phyloP scores from a whole-genome alignment of 176 grass and related monocot genomes.

The Aegilops umbellulata region DNA sequence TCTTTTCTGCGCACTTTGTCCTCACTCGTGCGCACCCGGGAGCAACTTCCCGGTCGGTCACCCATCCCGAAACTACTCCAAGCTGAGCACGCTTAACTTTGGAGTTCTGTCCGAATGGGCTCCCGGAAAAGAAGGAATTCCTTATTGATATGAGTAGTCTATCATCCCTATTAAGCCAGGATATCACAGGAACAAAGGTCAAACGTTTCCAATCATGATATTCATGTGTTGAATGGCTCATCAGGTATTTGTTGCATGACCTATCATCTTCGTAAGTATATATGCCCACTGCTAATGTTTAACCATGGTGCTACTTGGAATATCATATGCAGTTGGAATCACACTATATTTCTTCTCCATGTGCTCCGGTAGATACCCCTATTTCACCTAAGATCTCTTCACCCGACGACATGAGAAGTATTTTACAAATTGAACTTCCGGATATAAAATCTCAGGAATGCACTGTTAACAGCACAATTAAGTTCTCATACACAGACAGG shows the following conservation, averaged over 20 bases:
- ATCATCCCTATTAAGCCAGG: no score
- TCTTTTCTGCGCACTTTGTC: no score
- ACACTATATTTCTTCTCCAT: background rate
- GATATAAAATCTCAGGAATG: background rate
- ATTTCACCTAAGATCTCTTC: background rate
- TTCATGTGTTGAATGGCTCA: constrained; percentile 1
- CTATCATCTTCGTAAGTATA: background rate
- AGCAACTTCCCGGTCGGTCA: no score
- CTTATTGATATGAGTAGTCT: no score
- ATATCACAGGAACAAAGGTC: no score
- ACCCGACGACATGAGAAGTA: background rate
- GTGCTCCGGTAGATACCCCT: background rate
- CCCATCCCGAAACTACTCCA: no score
- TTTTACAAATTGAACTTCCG: background rate
- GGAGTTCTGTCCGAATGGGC: no score
- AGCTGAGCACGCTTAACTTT: no score
- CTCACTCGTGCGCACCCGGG: no score
- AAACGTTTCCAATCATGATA: background rate
- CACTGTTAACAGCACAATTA: background rate
- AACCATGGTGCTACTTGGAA: background rate
- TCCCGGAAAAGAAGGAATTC: no score
- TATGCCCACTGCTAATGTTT: background rate
- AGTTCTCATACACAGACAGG: background rate
- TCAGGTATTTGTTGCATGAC: background rate
- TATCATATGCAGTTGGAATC: background rate